Evolutionary conservation across 768 basidiomycete genomes (phyloP), one percentile per base, ranked within the genome.

Genomic region (Macrolepiota fuliginosa): DNA sequence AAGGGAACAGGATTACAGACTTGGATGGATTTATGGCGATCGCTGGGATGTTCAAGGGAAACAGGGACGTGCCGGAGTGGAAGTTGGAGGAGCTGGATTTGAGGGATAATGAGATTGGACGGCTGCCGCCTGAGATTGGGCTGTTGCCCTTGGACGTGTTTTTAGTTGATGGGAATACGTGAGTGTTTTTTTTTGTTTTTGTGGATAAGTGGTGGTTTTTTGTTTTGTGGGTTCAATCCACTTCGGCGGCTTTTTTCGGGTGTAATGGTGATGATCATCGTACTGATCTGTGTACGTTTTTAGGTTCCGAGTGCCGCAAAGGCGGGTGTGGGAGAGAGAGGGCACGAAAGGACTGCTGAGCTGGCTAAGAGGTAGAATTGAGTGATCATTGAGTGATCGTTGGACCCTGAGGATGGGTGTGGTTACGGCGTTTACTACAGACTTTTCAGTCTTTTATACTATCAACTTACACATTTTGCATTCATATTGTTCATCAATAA

Each of bases 321-420:
- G 92, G 63, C 79, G 88, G 22, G 87, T 94, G 10, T 94, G 92
- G 92, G 92, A 94, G 70, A 79, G 91, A 50, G 92, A 94, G 68
- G 92, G 91, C 1, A 92, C 91, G 19, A 92, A 90, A 66, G 91
- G 92, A 1, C 67, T 93, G 57, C 67, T 92, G 75, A 87, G 82
- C 62, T 94, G 91, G 91, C 71, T 94, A 67, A 80, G 88, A 56
- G 89, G 88, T 17, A 80, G 91, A 63, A 81, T 92, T 50, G 89
- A 91, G 64, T 77, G 66, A 77, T n/a, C 19, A 45, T n/a, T 6
- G n/a, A 45, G 4, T 40, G 39, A 6, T 4, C 13, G 39, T 40
- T 17, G 42, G 35, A 45, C 22, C 10, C 40, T n/a, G n/a, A n/a
- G n/a, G n/a, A n/a, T n/a, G n/a, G n/a, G n/a, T n/a, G n/a, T n/a